Conservation (phyloP, 2,329 filamentous ascomycete genomes). For the Aspergillus flavus region DNA sequence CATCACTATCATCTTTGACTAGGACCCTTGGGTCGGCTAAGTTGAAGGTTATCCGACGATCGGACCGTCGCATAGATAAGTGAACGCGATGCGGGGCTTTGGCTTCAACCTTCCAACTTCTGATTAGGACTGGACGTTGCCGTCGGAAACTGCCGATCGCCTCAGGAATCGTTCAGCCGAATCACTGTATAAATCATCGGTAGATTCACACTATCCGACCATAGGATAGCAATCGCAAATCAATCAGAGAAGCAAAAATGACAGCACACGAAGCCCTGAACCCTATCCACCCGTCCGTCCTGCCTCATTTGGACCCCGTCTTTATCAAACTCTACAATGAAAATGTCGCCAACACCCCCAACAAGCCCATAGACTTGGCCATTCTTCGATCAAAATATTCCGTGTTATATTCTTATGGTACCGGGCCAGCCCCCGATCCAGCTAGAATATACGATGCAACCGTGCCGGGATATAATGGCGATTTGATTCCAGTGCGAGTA, state of each 20-base stretch:
- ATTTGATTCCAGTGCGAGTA: conserved; percentile 44
- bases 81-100: conserved; percentile 15
- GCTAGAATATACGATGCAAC: conserved; percentile 44
- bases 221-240: neutral
- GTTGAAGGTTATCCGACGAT: neutral
- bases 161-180: neutral
- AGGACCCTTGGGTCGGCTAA: neutral
- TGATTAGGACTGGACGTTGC: neutral
- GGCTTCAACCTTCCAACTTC: neutral
- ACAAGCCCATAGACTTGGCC: conserved; percentile 44
- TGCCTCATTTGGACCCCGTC: conserved; percentile 49
- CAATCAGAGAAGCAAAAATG: neutral
- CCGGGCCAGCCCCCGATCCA: conserved; percentile 45
- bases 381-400: conserved; percentile 48
- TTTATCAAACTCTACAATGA: conserved; percentile 55
- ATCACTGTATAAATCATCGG: neutral
- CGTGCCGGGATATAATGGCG: conserved; percentile 37
- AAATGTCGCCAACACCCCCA: conserved; percentile 46
- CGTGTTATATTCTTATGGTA: conserved; percentile 50
- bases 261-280: conserved; percentile 49
- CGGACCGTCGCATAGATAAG: conserved; percentile 31
- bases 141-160: neutral
- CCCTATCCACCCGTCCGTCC: conserved; percentile 52
- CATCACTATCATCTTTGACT: neutral
- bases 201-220: neutral